Evolutionary conservation across 2,329 filamentous ascomycete genomes (phyloP), one percentile per base, ranked within the genome.

Genomic region (Achaetomium macrosporum): DNA sequence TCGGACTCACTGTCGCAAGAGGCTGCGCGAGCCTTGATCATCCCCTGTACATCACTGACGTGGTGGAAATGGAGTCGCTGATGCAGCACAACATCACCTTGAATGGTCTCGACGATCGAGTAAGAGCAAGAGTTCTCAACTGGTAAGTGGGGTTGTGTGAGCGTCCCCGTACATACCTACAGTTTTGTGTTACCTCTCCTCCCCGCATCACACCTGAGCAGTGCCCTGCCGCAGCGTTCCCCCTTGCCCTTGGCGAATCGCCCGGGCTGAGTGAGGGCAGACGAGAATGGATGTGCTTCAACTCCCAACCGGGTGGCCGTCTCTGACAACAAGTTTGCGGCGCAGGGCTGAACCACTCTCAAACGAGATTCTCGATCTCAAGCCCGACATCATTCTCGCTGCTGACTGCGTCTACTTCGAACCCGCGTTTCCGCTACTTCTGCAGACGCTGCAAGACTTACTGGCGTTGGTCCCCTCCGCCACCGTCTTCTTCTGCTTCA

Each of bases 381-480:
- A 80, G 57, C 89, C 90, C 16, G 83, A 91, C 63, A 76, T 96
- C 51, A 84, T 99, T 51, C 78, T 97, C n/a, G 93, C 93, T 3
- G 92, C 91, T 39, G 93, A 97, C 69, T 97, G 92, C 71, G 90
- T 96, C 45, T 99, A 97, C 74, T 95, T 95, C 68, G 93, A 97
- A 70, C 90, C 92, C 2, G 89, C 93, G 1, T 97, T 97, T 65
- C 91, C 92, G 30, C 76, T 96, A 33, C 78, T 99, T 43, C 79
- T 93, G 65, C 73, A 83, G 58, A 97, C 92, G 6, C 73, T 97
- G 59, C 75, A 80, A 54, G 83, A 88, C 57, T 75, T 96, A 44
- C 76, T 96, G 59, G 78, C 81, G 15, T 78, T 90, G 41, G 90
- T 85, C 68, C 85, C 86, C 19, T 68, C 74, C 41, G 78, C 80